Conservation (phyloP, 169 alveolate genomes). For the Plasmodium adleri region DNA sequence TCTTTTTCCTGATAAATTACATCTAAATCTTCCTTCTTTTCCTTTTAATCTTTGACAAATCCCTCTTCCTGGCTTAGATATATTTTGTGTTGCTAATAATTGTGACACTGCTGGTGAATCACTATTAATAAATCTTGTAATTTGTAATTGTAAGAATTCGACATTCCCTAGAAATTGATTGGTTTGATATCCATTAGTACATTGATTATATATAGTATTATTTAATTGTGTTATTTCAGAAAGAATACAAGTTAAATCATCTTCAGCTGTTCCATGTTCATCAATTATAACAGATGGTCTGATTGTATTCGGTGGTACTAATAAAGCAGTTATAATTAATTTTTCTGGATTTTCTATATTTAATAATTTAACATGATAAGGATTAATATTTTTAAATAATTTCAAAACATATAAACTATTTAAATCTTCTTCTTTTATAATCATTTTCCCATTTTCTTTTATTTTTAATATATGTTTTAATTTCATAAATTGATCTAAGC, state of each 20-base stretch:
- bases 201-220: constrained; percentile 87
- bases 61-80: constrained; percentile 88
- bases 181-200: constrained; percentile 89
- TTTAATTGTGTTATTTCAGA: constrained; percentile 92
- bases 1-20: constrained; percentile 99
- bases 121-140: constrained; percentile 93
- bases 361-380: constrained; percentile 93
- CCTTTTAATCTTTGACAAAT: constrained; percentile 88
- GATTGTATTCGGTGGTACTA: constrained; percentile 98
- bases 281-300: constrained; percentile 97
- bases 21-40: constrained; percentile 98
- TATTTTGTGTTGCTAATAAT: constrained; percentile 85
- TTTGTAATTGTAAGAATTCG: constrained; percentile 90
- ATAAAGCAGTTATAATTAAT: constrained; percentile 91
- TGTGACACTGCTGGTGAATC: constrained; percentile 95
- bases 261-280: constrained; percentile 94
- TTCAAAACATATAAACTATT: constrained; percentile 92
- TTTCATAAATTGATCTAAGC: constrained; percentile 92
- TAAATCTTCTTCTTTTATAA: constrained; percentile 90
- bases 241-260: constrained; percentile 94
- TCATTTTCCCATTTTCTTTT: constrained; percentile 86
- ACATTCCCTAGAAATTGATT: constrained; percentile 91
- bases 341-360: constrained; percentile 95
- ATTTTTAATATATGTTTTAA: constrained; percentile 85
- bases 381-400: constrained; percentile 91